Evolutionary conservation across 2,329 filamentous ascomycete genomes (phyloP).

Genomic region (Fusarium brachygibbosum): DNA sequence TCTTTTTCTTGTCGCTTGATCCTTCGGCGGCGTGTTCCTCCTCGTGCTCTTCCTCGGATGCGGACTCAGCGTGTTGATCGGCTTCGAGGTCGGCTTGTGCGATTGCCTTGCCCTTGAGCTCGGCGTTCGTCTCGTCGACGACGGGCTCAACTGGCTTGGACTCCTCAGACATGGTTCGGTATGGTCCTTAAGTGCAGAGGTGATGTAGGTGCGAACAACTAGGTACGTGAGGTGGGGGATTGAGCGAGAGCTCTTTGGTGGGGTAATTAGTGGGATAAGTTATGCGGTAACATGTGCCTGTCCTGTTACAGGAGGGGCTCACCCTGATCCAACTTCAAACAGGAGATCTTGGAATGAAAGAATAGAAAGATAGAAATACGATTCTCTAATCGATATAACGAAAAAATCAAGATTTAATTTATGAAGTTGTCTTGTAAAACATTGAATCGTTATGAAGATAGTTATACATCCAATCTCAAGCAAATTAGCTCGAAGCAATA

Average conservation of each 20-base stretch:
- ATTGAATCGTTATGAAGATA: too few species aligned
- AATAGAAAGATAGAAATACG: neutral
- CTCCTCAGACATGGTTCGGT: conserved; percentile 64
- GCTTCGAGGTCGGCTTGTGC: conserved; percentile 55
- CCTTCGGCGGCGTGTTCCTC: conserved; percentile 57
- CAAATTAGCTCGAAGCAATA: neutral
- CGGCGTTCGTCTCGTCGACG: conserved; percentile 64
- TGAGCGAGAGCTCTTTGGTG: conserved; percentile 44
- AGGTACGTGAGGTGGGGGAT: conserved; percentile 28
- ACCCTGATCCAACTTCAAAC: neutral
- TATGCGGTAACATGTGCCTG: conserved; percentile 32
- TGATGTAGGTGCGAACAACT: conserved; percentile 37
- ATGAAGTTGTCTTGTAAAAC: neutral
- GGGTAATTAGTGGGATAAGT: conserved; percentile 37
- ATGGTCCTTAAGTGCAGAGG: conserved; percentile 22
- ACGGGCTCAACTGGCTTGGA: conserved; percentile 72
- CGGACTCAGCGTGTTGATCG: conserved; percentile 64
- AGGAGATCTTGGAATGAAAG: neutral
- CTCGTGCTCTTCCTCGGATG: conserved; percentile 56
- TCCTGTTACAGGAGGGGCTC: conserved; percentile 9
- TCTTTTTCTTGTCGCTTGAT: conserved; percentile 57
- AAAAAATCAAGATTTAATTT: neutral
- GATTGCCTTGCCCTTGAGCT: conserved; percentile 63
- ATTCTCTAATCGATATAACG: neutral
- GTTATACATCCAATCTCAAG: too few species aligned